phyloP scores from a whole-genome alignment of 2,329 filamentous ascomycete genomes.

The Hyphodiscus sp. region DNA sequence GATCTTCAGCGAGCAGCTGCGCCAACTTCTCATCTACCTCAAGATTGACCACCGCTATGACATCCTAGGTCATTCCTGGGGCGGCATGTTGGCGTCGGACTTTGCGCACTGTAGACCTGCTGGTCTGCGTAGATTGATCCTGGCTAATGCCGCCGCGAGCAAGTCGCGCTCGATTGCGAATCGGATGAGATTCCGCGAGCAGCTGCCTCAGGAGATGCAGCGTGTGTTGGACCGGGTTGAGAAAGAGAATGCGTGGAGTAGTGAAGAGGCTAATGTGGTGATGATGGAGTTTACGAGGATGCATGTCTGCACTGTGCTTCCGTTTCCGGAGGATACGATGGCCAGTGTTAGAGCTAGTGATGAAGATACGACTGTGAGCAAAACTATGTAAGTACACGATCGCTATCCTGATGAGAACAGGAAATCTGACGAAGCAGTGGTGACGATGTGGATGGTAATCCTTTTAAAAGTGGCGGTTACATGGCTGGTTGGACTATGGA shows the following conservation, averaged over 20 bases:
- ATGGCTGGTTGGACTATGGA: neutral
- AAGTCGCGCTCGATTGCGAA: neutral
- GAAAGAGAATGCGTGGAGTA: neutral
- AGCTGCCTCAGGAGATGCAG: slow-evolving; percentile 1
- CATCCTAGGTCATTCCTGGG: slow-evolving; percentile 1
- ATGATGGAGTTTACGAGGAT: neutral
- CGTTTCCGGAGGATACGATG: slow-evolving; percentile 1
- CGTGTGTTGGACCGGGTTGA: neutral
- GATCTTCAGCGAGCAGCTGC: slow-evolving; percentile 41
- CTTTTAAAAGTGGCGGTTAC: neutral
- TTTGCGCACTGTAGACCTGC: neutral
- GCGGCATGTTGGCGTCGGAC: slow-evolving; percentile 1
- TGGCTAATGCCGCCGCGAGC: neutral
- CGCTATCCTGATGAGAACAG: too few species aligned
- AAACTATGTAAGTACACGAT: neutral
- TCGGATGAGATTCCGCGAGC: neutral
- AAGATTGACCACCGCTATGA: neutral
- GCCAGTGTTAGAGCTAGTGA: neutral
- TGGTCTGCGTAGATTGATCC: neutral
- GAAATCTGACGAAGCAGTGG: neutral
- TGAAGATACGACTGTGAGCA: neutral
- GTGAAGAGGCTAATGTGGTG: neutral
- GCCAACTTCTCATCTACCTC: slow-evolving; percentile 30
- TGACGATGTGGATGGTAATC: neutral
- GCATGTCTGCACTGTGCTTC: slow-evolving; percentile 1